Conservation (phyloP, 2,329 filamentous ascomycete genomes). For the Colletotrichum destructivum region DNA sequence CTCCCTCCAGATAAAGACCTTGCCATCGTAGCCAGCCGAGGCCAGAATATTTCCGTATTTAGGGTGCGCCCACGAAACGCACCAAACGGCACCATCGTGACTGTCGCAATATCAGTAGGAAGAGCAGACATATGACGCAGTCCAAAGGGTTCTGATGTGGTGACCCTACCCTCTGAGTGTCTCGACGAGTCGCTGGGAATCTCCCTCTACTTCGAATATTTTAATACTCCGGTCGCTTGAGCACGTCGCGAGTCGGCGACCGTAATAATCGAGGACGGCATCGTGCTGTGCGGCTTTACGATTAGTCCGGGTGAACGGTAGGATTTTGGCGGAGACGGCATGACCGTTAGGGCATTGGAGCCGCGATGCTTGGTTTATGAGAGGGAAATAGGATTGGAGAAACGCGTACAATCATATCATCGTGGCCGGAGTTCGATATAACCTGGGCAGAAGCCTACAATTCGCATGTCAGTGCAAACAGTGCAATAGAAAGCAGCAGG, state of each 20-base stretch:
- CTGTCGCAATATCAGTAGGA: conserved; percentile 60
- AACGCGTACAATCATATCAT: conserved; percentile 98
- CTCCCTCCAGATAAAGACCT: conserved; percentile 99
- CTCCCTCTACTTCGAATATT: conserved; percentile 98
- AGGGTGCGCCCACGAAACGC: conserved; percentile 96
- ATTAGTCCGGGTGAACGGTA: conserved; percentile 8
- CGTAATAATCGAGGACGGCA: conserved; percentile 98
- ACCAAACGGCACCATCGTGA: conserved; percentile 98
- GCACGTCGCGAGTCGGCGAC: conserved; percentile 94
- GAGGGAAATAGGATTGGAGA: neutral
- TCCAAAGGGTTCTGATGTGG: neutral
- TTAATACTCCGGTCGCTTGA: conserved; percentile 99
- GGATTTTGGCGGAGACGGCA: neutral
- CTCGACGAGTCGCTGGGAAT: conserved; percentile 89
- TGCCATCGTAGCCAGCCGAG: conserved; percentile 95
- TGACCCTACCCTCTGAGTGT: conserved; percentile 88
- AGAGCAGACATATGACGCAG: conserved; percentile 6
- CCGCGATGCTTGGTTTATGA: neutral
- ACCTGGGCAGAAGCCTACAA: conserved; percentile 55
- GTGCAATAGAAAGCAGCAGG: neutral
- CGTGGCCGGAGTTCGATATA: conserved; percentile 74
- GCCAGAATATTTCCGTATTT: conserved; percentile 99
- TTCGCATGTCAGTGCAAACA: conserved; percentile 11
- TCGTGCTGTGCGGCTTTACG: conserved; percentile 78
- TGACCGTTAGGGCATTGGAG: neutral